phyloP scores from a whole-genome alignment of 345 rosid species.

The Stellera chamaejasme region DNA sequence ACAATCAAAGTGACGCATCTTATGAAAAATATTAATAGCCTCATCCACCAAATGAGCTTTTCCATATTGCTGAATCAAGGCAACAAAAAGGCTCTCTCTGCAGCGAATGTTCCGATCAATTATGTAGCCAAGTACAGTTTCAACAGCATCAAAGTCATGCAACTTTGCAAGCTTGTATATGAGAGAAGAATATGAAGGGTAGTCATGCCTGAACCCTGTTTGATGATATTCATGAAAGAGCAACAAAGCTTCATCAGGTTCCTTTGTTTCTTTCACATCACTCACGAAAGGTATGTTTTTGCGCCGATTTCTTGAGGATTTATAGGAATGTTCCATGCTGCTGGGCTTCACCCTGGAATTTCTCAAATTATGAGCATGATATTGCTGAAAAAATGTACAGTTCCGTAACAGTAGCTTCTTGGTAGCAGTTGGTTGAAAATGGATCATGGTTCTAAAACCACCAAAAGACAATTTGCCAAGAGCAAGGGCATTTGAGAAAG shows the following conservation, averaged over 20 bases:
- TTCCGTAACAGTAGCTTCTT: constrained; percentile 5
- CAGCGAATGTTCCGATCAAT: constrained; percentile 39
- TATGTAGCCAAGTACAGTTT: constrained; percentile 38
- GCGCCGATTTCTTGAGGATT: constrained; percentile 19
- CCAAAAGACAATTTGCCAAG: too few relatives aligned
- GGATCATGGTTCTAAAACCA: constrained; percentile 17
- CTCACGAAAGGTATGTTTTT: constrained; percentile 42
- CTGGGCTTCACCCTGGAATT: constrained; percentile 27
- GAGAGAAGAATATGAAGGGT: constrained; percentile 77
- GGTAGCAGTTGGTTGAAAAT: constrained; percentile 5
- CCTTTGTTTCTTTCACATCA: constrained; percentile 37
- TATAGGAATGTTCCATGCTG: constrained; percentile 19
- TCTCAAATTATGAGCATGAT: constrained; percentile 16
- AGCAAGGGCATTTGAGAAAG: too few relatives aligned
- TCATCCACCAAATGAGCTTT: constrained; percentile 39
- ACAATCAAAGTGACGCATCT: constrained; percentile 50
- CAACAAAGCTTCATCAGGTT: constrained; percentile 58
- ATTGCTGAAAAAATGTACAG: constrained; percentile 10
- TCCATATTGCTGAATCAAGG: constrained; percentile 66
- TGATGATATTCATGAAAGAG: constrained; percentile 50
- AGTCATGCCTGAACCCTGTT: constrained; percentile 62
- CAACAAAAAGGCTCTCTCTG: constrained; percentile 57
- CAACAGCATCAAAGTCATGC: constrained; percentile 50
- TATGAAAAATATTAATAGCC: constrained; percentile 45
- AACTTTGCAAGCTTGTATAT: constrained; percentile 66